A percentile compares a stretch with the other conserved stretches of the same genome.
Evolutionary conservation across 768 basidiomycete species (phyloP).

Genomic region (Lactarius sanguifluus): DNA sequence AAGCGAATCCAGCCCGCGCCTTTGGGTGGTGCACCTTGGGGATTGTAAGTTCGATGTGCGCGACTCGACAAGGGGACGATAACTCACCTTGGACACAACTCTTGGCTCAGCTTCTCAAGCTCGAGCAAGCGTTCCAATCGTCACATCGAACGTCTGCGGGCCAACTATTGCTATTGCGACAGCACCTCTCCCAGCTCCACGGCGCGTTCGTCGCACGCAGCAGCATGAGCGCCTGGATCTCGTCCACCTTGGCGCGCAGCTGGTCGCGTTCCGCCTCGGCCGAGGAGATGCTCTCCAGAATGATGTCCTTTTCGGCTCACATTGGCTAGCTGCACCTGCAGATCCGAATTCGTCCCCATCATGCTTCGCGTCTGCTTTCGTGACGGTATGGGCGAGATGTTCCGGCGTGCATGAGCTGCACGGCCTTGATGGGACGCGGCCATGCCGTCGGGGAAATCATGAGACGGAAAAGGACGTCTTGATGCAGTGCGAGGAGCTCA

Average conservation of each 20-base stretch:
- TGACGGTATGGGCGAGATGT: constrained; percentile 55
- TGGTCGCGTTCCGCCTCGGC: constrained; percentile 69
- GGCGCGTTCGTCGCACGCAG: constrained; percentile 48
- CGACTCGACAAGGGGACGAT: neutral
- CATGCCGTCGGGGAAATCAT: constrained; percentile 59
- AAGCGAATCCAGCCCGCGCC: constrained; percentile 51
- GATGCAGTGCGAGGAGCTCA: constrained; percentile 51
- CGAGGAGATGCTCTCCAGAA: constrained; percentile 58
- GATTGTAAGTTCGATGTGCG: constrained; percentile 8
- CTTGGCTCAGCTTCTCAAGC: constrained; percentile 60
- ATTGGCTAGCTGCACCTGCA: constrained; percentile 74
- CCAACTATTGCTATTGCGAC: constrained; percentile 34
- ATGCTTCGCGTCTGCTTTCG: constrained; percentile 61
- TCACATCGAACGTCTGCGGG: too few species aligned
- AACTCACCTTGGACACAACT: constrained; percentile 61
- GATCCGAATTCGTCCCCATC: constrained; percentile 55
- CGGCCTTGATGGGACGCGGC: constrained; percentile 48
- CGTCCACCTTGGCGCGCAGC: constrained; percentile 55
- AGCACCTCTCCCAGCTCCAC: constrained; percentile 73
- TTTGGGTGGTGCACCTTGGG: constrained; percentile 57
- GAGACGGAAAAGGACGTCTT: constrained; percentile 54
- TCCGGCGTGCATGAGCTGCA: constrained; percentile 69
- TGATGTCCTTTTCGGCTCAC: constrained; percentile 76
- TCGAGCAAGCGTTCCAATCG: constrained; percentile 48
- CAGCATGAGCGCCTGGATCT: constrained; percentile 46